Evolutionary conservation across 495 filamentous ascomycete species (phyloP), one percentile per base, ranked within the genome.

Genomic region (Podospora pseudopauciseta): DNA sequence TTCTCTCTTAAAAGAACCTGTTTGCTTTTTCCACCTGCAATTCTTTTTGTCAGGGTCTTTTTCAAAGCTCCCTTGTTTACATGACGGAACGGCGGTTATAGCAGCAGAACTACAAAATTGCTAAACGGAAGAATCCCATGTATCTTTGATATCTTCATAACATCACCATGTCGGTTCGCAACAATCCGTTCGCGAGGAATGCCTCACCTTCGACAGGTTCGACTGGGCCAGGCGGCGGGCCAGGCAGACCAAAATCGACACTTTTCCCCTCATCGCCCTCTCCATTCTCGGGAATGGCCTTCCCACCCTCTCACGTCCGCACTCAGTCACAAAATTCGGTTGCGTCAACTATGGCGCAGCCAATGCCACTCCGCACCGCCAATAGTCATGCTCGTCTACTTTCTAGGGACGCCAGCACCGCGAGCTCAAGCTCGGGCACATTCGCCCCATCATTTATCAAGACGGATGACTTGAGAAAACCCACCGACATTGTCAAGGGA

Each of bases 401-500:
- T 67, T 93, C 92, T 3, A 80, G 85, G 80, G 74, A 81, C 67
- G 30, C 30, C 30, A 82, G 73, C 79, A 81, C 81, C 72, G 78
- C 75, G 63, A 76, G 78, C 58, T 83, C 75, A 62, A 76, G 78
- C 58, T 83, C 88, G 0, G 89, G 86, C 61, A 99, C 95, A 27
- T 99, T 99, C 80, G 93, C 96, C 53, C 95, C 96, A 4, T 89
- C 90, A 18, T 98, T 98, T 76, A 97, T 99, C 78, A 96, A 94
- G 74, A 85, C 88, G 1, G 92, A 94, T 68, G 90, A 92, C 65
- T 76, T 90, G 72, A 83, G 88, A 66, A 85, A 86, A 49, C 86
- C 81, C 19, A 78, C 85, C 20, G 91, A 96, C 70, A 78, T 85
- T 44, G 88, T 94, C 20, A 86, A 87, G 19, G 90, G 91, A 5